Conservation (phyloP, 208 protist genomes). For the Acanthamoeba royreba region DNA sequence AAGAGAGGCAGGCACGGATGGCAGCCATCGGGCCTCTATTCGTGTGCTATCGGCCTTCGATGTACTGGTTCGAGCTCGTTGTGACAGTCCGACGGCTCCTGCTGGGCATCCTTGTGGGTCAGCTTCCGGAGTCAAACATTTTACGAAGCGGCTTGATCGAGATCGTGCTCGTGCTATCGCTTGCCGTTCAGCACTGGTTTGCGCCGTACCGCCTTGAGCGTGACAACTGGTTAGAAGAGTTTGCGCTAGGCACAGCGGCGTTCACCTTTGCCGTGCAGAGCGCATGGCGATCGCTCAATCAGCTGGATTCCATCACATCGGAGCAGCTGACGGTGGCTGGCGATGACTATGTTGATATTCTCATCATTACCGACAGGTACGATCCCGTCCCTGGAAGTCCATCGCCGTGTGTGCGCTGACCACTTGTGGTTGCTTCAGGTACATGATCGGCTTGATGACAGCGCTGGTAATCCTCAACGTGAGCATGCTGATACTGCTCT, state of each 20-base stretch:
- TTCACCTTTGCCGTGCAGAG: neutral
- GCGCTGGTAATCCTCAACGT: neutral
- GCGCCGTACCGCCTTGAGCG: neutral
- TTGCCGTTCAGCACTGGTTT: neutral
- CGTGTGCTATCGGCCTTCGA: neutral
- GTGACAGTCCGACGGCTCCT: neutral
- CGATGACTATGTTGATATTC: neutral
- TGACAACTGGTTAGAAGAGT: neutral
- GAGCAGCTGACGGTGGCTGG: neutral
- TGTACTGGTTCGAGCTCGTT: constrained; percentile 28
- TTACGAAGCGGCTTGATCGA: neutral
- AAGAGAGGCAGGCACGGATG: neutral
- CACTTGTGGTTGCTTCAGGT: neutral
- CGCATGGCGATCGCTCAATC: neutral
- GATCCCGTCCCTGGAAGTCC: neutral
- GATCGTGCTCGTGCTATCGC: neutral
- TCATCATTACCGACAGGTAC: neutral
- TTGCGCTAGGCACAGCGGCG: neutral
- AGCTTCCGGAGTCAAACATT: neutral
- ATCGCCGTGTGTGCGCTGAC: no score
- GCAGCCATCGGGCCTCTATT: neutral
- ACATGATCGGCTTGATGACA: neutral
- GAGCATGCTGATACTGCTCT: neutral
- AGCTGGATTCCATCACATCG: neutral
- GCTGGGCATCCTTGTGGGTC: neutral